Percentiles rank a stretch among this genome's conserved stretches.
These are phyloP conservation scores for Leptographium radiaticola DNA, from an alignment of 2,329 filamentous ascomycete species.

Conservation along the genomic window DNA sequence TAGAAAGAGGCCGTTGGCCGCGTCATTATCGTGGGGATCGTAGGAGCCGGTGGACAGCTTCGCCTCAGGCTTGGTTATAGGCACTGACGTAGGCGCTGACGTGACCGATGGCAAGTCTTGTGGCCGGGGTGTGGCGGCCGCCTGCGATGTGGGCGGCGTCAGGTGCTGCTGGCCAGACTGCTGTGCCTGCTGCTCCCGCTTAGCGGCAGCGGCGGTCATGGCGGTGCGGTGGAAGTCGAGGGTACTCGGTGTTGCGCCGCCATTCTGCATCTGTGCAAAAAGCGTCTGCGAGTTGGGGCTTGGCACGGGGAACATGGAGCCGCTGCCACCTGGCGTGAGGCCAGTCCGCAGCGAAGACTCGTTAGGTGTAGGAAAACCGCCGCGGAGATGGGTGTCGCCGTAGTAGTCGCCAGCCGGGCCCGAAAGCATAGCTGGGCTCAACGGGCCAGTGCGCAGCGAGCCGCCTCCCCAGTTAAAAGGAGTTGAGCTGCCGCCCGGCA, in stretches of 20 bases:
- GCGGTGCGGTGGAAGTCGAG: constrained; percentile 93
- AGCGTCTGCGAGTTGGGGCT: constrained; percentile 78
- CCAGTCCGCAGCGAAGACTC: constrained; percentile 88
- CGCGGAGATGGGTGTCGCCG: constrained; percentile 62
- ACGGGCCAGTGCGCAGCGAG: constrained; percentile 77
- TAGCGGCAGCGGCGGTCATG: constrained; percentile 61
- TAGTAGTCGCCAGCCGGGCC: constrained; percentile 83
- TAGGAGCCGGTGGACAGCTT: constrained; percentile 52
- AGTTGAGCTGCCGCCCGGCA: constrained; percentile 59
- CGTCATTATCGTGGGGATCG: constrained; percentile 85
- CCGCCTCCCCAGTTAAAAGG: constrained; percentile 70
- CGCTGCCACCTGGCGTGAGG: constrained; percentile 84
- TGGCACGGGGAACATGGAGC: constrained; percentile 91
- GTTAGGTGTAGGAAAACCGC: constrained; percentile 88
- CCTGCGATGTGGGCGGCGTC: constrained; percentile 10
- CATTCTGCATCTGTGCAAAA: constrained; percentile 65
- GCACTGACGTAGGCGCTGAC: constrained; percentile 14
- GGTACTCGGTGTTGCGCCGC: constrained; percentile 77
- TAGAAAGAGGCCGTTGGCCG: constrained; percentile 87
- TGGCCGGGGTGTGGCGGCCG: constrained; percentile 35
- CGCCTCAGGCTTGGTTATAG: constrained; percentile 29
- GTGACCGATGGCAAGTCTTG: constrained; percentile 33
- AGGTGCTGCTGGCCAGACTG: constrained; percentile 16
- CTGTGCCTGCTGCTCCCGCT: constrained; percentile 36
- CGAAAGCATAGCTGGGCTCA: constrained; percentile 95